Evolutionary conservation across 495 filamentous ascomycete genomes (phyloP).

Genomic region (Neurospora sp.): DNA sequence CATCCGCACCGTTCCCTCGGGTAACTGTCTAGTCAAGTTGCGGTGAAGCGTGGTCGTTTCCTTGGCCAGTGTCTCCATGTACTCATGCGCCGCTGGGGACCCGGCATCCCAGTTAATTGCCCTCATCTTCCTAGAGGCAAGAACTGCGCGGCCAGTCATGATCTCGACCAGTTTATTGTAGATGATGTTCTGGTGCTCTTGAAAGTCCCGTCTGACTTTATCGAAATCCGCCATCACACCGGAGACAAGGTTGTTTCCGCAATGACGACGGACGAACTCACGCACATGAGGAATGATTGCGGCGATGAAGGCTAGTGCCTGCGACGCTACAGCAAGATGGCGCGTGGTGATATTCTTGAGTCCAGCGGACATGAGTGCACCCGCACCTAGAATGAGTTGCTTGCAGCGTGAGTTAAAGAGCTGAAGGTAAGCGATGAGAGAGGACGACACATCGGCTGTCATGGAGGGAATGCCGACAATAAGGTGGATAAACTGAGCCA

Average conservation of each 20-base stretch:
- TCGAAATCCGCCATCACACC: constrained; percentile 78
- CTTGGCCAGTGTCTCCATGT: constrained; percentile 86
- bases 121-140: constrained; percentile 66
- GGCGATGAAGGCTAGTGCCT: constrained; percentile 80
- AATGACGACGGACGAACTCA: constrained; percentile 79
- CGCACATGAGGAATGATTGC: constrained; percentile 81
- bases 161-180: constrained; percentile 95
- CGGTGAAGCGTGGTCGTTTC: constrained; percentile 84
- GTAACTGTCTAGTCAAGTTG: constrained; percentile 76
- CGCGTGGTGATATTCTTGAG: constrained; percentile 95
- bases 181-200: constrained; percentile 89
- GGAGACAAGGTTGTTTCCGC: constrained; percentile 36
- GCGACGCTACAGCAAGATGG: constrained; percentile 86
- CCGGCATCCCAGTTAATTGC: constrained; percentile 60
- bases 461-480: constrained; percentile 78
- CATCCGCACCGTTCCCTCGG: constrained; percentile 63
- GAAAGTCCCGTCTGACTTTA: constrained; percentile 76
- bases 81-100: constrained; percentile 42
- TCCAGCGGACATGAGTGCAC: constrained; percentile 81
- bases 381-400: constrained; percentile 90
- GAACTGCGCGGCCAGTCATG: constrained; percentile 68
- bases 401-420: constrained; percentile 90
- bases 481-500: constrained; percentile 73
- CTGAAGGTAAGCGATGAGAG: constrained; percentile 55
- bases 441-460: constrained; percentile 69